Base-by-base conservation (phyloP, 179 eudicot species). In the Nepenthes alata region DNA sequence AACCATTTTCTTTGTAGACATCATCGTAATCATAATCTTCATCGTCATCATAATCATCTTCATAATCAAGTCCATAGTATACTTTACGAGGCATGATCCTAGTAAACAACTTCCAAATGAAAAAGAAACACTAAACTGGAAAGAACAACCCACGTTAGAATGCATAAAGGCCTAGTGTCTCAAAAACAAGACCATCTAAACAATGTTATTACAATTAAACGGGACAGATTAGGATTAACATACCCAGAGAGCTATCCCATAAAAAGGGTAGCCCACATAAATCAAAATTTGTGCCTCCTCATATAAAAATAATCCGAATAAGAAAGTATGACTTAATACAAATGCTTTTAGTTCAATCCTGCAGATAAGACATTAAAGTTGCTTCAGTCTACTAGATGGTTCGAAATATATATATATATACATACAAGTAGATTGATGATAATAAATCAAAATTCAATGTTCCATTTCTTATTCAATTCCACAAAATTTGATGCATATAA, bases 1-100 rank as follows among this genome's bases (percentile, higher is more conserved):
- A 36, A 86, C 89, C 78, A 36, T 74, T 70, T 65, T 62, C 78
- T 64, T 67, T 78, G 6, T 61, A 63, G 57, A 59, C 73, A 58
- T 73, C 77, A 41, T 81, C 80, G 14, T 83, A 74, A 48, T 73
- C 86, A 62, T 75, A 71, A 47, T 81, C 79, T 15, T 83, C 77
- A 70, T 69, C 72, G 41, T 87, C 71, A 55, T 84, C 88, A 53
- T 83, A 85, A 61, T 77, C 74, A 48, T 59, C 80, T 55, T 86
- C 87, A 45, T 79, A 79, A 68, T 82, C 82, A 57, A 77, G 62
- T 37, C 86, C 88, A 59, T 74, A 75, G 34, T 64, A 62, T 49
- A 68, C 80, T 75, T 88, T 88, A 39, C 88, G 96, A 65, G 96
- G 79, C 96, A 88, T 86, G 65, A 47, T 75, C 51, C 71, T 74